Percentiles rank a stretch among this genome's conserved stretches.
Evolutionary conservation across 2,329 filamentous ascomycete genomes (phyloP).

Genomic region (Colletotrichum sp.): DNA sequence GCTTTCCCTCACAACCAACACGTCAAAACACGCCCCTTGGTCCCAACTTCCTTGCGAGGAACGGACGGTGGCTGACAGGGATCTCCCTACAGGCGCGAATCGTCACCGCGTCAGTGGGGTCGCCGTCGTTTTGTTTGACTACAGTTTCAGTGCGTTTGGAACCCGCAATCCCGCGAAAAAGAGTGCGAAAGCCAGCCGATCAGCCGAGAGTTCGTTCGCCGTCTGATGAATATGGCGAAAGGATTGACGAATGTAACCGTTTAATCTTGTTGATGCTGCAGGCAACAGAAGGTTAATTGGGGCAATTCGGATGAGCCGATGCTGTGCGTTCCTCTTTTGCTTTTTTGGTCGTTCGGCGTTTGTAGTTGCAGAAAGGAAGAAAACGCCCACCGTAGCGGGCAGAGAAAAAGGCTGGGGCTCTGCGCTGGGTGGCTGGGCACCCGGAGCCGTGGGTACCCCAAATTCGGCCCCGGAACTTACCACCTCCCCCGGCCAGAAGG

Average conservation of each 20-base stretch:
- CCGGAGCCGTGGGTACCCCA: constrained; percentile 14
- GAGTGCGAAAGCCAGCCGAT: constrained; percentile 1
- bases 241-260: not conserved
- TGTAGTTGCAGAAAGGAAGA: not conserved
- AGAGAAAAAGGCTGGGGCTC: not conserved
- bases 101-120: not conserved
- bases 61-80: not conserved
- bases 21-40: not conserved
- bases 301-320: not conserved
- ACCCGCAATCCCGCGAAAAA: not conserved
- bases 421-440: not conserved
- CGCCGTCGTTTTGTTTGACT: constrained; percentile 9
- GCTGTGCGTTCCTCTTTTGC: not conserved
- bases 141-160: constrained; percentile 12
- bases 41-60: not conserved
- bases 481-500: not conserved
- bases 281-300: not conserved
- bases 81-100: not conserved
- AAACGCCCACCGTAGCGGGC: not conserved
- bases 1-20: not conserved
- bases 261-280: not conserved
- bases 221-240: not conserved
- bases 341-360: not conserved
- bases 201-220: not conserved
- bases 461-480: constrained; percentile 2